Base-by-base conservation (phyloP, 192 early-diverging fungal genomes). In the Geranomyces michiganensis region DNA sequence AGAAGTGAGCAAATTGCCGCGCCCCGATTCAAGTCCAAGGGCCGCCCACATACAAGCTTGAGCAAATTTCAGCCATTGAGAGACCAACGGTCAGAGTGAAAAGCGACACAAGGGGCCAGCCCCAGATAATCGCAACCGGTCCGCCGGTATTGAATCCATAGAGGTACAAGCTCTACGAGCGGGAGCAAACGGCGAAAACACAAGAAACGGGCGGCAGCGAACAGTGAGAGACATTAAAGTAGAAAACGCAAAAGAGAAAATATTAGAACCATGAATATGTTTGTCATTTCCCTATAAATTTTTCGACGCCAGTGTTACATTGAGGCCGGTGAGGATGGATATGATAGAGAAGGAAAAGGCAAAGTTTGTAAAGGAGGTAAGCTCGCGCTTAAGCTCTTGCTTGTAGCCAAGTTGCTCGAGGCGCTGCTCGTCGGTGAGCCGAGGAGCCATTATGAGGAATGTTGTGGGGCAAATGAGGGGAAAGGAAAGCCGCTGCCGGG, bases 61-160 rank as follows among this genome's bases (percentile, higher is more conserved):
- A 76, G 43, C 65, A 76, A 59, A 79, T 79, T 47, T 79, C 78
- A 32, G 69, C 76, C 49, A 79, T 33, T 1, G 71, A 32, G 15
- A 72, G 53, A n/a, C 74, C 67, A 51, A 76, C 66, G 58, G 41
- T 56, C 10, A 68, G 44, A 13, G 66, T 58, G 33, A 77, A 63
- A 2, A 55, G 19, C 41, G 53, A 49, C 2, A 63, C 65, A 26
- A 78, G 19, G 41, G 69, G 49, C 77, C 77, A 78, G 47, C 77
- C 74, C 67, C 68, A 77, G 14, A 72, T 66, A 15, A 73, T 59
- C 8, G 68, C 60, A 24, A 59, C 73, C 26, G 73, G 63, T 24
- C 74, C 77, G 46, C 77, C 77, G 26, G 63, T 47, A 47, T 61
- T 41, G 33, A 64, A 64, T 29, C 62, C 62, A 45, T 64, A 36